These are phyloP conservation scores for Nicotiana undulata DNA, from an alignment of 257 asterid genomes.

Conservation along the genomic window DNA sequence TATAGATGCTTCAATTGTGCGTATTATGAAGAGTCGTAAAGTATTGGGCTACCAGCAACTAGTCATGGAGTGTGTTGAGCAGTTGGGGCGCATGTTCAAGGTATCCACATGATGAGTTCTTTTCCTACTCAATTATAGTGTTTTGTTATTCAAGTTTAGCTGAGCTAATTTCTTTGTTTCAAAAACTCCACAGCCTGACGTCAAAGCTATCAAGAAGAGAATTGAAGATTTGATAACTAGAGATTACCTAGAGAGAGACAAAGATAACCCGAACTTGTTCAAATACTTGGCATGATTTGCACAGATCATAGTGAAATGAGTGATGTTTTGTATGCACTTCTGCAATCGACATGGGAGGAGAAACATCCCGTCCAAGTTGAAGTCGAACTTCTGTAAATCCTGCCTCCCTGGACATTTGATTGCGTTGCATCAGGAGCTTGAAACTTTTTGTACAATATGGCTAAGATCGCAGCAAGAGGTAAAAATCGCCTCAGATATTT, in stretches of 20 bases:
- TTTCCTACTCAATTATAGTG: background rate
- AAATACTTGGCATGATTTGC: slow-evolving; percentile 81
- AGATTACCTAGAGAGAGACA: slow-evolving; percentile 92
- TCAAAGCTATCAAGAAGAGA: slow-evolving; percentile 96
- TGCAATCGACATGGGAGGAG: background rate
- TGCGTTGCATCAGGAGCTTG: slow-evolving; percentile 12
- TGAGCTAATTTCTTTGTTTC: slow-evolving; percentile 1
- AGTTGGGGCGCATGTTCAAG: slow-evolving; percentile 96
- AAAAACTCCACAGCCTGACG: slow-evolving; percentile 61
- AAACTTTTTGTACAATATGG: slow-evolving; percentile 13
- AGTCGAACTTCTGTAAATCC: slow-evolving; percentile 12
- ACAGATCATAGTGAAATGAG: background rate
- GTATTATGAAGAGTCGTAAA: slow-evolving; percentile 97
- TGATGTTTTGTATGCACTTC: background rate
- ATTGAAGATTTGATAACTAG: slow-evolving; percentile 93
- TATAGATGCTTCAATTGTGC: slow-evolving; percentile 95
- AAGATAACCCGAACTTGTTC: slow-evolving; percentile 84
- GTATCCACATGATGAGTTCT: slow-evolving; percentile 23
- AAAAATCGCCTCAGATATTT: background rate
- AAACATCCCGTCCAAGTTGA: background rate
- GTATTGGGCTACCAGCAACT: slow-evolving; percentile 93
- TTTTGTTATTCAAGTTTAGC: background rate
- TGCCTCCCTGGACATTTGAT: background rate
- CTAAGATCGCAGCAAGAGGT: background rate
- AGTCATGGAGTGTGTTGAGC: slow-evolving; percentile 96